Conservation (phyloP, 2,329 filamentous ascomycete species). For the Pleurostoma richardsiae region DNA sequence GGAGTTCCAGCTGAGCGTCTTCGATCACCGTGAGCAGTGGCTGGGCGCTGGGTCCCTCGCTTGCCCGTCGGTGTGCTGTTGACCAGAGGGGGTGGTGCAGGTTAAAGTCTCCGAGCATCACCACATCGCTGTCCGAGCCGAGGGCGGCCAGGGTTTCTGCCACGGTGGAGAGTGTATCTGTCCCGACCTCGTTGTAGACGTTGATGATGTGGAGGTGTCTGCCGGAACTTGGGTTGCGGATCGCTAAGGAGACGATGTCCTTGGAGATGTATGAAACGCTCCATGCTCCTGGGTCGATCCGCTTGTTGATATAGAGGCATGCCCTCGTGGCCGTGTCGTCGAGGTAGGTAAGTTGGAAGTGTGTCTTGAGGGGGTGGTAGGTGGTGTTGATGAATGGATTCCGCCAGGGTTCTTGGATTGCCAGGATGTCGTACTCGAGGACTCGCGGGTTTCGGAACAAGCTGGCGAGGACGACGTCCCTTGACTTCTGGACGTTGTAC, state of each 20-base stretch:
- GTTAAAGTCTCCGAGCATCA: conserved; percentile 13
- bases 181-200: conserved; percentile 10
- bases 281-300: conserved; percentile 12
- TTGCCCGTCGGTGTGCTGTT: conserved; percentile 3
- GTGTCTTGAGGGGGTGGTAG: conserved; percentile 12
- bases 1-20: conserved; percentile 1
- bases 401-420: conserved; percentile 16
- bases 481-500: conserved; percentile 16
- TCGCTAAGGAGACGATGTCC: conserved; percentile 10
- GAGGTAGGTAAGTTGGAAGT: conserved; percentile 14
- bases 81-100: conserved; percentile 14
- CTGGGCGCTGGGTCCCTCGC: conserved; percentile 4
- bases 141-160: conserved; percentile 5
- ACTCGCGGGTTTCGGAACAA: conserved; percentile 10
- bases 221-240: conserved; percentile 1
- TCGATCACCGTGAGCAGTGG: conserved; percentile 11
- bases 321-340: conserved; percentile 7
- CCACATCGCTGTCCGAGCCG: conserved; percentile 7
- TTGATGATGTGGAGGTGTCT: conserved; percentile 8
- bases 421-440: conserved; percentile 15
- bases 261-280: conserved; percentile 6
- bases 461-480: conserved; percentile 14
- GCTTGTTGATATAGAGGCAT: conserved; percentile 7
- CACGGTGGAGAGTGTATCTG: conserved; percentile 5
- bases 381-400: conserved; percentile 14